Conservation (phyloP, 2,329 filamentous ascomycete genomes). For the Paramyrothecium roridum region DNA sequence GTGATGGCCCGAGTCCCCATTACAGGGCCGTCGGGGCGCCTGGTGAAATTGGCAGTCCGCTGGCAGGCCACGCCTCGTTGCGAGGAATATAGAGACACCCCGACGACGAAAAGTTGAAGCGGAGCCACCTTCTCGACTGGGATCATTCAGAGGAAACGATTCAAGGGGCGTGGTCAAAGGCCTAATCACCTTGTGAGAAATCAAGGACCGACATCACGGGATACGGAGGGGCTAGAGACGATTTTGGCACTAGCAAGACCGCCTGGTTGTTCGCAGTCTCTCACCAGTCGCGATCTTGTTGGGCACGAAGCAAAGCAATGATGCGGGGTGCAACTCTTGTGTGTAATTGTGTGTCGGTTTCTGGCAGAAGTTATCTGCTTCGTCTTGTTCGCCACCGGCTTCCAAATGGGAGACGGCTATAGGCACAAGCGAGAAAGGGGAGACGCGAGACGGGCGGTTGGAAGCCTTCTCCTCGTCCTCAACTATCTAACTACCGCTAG, state of each 20-base stretch:
- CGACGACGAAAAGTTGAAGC: conserved; percentile 4
- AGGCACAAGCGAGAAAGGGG: neutral
- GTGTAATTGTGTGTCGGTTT: neutral
- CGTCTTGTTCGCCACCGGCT: neutral
- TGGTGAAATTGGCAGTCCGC: conserved; percentile 68
- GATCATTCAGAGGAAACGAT: neutral
- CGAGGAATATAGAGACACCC: conserved; percentile 29
- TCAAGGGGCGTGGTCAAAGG: neutral
- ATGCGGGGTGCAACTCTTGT: neutral
- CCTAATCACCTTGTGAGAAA: neutral
- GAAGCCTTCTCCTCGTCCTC: neutral
- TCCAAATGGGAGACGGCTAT: neutral
- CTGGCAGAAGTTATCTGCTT: neutral
- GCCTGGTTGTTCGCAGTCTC: neutral
- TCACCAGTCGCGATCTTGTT: neutral
- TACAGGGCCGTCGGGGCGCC: conserved; percentile 52
- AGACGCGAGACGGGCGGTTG: neutral
- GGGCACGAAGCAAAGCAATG: neutral
- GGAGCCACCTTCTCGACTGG: neutral
- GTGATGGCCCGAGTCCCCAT: conserved; percentile 34
- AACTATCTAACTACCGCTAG: neutral
- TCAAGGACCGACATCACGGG: neutral
- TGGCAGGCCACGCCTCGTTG: conserved; percentile 40
- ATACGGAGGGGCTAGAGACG: neutral
- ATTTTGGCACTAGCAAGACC: neutral